Base-by-base conservation (phyloP, 148 eudicot genomes). In the Vaccinium vitisidaea region DNA sequence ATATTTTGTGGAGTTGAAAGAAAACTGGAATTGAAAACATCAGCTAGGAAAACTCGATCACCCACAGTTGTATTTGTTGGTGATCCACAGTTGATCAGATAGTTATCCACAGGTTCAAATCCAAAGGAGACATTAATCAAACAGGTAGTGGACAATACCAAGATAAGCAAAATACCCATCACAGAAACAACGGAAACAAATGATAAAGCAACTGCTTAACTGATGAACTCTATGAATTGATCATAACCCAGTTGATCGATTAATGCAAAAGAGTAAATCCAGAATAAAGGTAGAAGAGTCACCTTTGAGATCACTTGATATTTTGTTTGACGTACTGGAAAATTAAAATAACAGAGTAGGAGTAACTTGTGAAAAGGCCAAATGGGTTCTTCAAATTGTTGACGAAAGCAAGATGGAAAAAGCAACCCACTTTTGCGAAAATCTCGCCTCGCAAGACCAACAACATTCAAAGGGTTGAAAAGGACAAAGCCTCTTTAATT, bases 11-110 rank as follows among this genome's bases (percentile, higher is more conserved):
- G 81, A 59, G 91, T 90, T 79, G 91, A 88, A 77, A 93, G 92
- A 77, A 84, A 32, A 83, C 48, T 25, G 12, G 90, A 88, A 82
- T 83, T 83, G 43, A 87, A 78, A 46, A 43, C 82, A 79, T 93
- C 95, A 61, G 88, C 74, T 80, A 86, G 11, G 77, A 93, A 93
- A 53, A 84, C 32, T 0, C 93, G 89, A 80, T 82, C 79, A 52
- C 83, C 91, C 12, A 92, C 87, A 15, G 90, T 32, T 74, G 84
- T 89, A 84, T 92, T 83, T 55, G 27, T 81, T 43, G 82, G 32
- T 39, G 95, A 93, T 85, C 95, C 94, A 87, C 92, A 89, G 83
- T 90, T 87, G 80, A 93, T 87, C 65, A 93, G 88, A 80, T 89
- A 90, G 84, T 85, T 89, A 46, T 90, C 94, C 14, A 27, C 83